Evolutionary conservation across 768 basidiomycete genomes (phyloP).

Genomic region (Baorangia bicolor): DNA sequence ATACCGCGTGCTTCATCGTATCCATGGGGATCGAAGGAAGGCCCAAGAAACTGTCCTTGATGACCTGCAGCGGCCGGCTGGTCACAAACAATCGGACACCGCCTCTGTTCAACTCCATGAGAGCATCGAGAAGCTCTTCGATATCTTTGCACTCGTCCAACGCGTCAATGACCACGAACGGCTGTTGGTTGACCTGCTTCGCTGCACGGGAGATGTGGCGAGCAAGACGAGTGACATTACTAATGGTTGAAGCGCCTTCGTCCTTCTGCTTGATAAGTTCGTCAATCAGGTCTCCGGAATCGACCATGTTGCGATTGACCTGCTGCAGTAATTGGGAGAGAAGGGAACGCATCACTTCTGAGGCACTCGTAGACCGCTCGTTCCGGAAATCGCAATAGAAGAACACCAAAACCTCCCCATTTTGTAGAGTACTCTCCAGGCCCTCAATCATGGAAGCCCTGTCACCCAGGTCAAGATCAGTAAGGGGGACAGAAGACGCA

Average conservation of each 20-base stretch:
- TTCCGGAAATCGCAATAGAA: constrained; percentile 19
- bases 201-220: neutral
- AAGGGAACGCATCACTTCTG: constrained; percentile 13
- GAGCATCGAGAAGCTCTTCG: neutral
- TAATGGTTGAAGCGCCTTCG: neutral
- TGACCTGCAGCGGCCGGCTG: constrained; percentile 9
- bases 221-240: neutral
- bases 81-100: constrained; percentile 6
- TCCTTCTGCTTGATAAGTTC: neutral
- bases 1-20: neutral
- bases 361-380: constrained; percentile 3
- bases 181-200: neutral
- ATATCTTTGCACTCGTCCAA: constrained; percentile 19
- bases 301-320: neutral
- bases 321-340: constrained; percentile 9
- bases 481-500: rapidly evolving
- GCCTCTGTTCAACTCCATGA: neutral
- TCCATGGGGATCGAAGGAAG: constrained; percentile 8
- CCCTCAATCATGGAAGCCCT: constrained; percentile 8
- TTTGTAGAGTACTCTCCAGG: neutral
- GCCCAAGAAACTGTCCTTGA: neutral
- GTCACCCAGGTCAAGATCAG: neutral
- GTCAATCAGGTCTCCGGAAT: neutral
- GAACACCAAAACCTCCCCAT: neutral
- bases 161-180: constrained; percentile 10